Evolutionary conservation across 2,329 filamentous ascomycete genomes (phyloP).

Genomic region (Sclerotinia subarctica): DNA sequence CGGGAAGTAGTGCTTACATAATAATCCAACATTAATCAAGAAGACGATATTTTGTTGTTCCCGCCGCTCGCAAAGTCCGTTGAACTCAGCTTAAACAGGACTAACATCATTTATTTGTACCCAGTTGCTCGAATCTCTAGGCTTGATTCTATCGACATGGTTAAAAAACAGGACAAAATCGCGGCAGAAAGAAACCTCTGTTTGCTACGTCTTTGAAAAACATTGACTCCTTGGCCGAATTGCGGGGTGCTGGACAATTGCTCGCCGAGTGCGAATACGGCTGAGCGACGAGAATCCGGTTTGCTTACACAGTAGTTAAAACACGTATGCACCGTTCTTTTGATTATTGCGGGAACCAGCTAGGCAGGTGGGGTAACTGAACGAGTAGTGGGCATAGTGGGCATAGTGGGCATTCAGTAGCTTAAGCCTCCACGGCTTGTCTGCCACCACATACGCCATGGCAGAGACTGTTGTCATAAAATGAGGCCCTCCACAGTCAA

Average conservation of each 20-base stretch:
- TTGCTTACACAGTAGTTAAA: background rate
- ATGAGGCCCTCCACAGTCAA: background rate
- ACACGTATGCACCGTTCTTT: background rate
- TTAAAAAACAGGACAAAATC: background rate
- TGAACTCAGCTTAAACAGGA: background rate
- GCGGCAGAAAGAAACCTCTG: background rate
- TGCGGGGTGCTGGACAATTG: background rate
- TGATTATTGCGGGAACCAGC: background rate
- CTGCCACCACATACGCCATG: background rate
- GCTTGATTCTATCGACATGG: background rate
- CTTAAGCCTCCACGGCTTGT: background rate
- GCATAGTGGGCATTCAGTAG: background rate
- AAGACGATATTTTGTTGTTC: background rate
- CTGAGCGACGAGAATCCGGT: background rate
- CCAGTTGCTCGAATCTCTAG: background rate
- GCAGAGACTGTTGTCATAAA: too few relatives aligned
- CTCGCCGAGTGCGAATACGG: constrained; percentile 5
- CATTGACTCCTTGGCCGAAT: background rate
- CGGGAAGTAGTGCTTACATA: background rate
- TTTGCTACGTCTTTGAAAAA: background rate
- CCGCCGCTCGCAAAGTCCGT: background rate
- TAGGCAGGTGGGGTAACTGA: background rate
- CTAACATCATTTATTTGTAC: background rate
- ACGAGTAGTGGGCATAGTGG: too few relatives aligned
- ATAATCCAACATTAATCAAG: background rate